Base-by-base conservation (phyloP, 192 early-diverging fungal genomes). In the Pilaira anomala region DNA sequence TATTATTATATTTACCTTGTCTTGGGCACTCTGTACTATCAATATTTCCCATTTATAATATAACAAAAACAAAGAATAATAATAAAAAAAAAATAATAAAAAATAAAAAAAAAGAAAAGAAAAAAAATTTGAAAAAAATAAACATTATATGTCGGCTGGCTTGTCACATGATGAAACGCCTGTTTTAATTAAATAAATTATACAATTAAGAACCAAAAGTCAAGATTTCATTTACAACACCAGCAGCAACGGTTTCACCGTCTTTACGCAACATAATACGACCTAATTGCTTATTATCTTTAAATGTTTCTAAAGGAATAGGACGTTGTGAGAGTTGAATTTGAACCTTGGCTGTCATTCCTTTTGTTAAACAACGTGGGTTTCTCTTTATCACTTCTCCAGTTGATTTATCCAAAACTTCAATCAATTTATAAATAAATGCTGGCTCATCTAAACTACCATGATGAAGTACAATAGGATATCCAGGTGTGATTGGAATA, bases 401-500 rank as follows among this genome's bases (percentile, higher is more conserved):
- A 0, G 91, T 91, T 16, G 77, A 71, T 71, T 90, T 92, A 71
- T 96, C 87, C 41, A 98, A 69, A 0, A 85, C 80, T 19, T 91
- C 72, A 2, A 90, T 60, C n/a, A 99, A 77, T 74, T 87, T 87
- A 11, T 82, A 76, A 19, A 99, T 79, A 7, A 72, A 76, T 7
- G 85, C 93, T 0, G 91, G 88, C 53, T 95, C 92, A 52, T 89
- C 86, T 22, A 88, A 71, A 57, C 91, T 91, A 52, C 90, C 90
- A 49, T 92, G 83, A 71, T 98, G 91, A 58, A 99, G 75, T 18
- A 96, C 85, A 40, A 90, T 84, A 5, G 91, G 88, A 51, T 88
- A 92, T 41, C 97, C 97, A 19, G 88, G 86, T 19, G 95, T 99
- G 18, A 99, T 87, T 2, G 97, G 97, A 28, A 93, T 86, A 33